Percentiles rank a stretch among this genome's conserved stretches.
phyloP scores from a whole-genome alignment of 2,329 filamentous ascomycete species.

The Diplodia sapinea region DNA sequence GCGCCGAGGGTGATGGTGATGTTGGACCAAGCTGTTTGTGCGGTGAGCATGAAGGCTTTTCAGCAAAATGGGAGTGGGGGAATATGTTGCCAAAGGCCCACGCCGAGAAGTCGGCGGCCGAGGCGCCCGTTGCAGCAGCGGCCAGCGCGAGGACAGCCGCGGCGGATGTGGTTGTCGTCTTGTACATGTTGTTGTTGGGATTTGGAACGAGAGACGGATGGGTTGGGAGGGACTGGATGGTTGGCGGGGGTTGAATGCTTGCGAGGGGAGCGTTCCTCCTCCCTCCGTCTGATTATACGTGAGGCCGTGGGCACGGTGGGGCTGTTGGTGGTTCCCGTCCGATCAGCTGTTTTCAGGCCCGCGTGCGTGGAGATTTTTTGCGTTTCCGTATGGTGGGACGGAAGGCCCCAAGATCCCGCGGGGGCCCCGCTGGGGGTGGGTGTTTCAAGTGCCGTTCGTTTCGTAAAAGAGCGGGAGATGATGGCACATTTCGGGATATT shows the following conservation, averaged over 20 bases:
- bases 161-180: not conserved
- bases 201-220: not conserved
- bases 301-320: not conserved
- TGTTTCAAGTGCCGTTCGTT: not conserved
- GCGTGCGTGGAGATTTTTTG: not conserved
- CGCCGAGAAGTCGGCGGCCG: constrained; percentile 17
- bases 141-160: constrained; percentile 7
- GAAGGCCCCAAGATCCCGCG: not conserved
- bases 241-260: not conserved
- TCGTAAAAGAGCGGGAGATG: not conserved
- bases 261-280: not conserved
- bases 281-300: too few relatives aligned
- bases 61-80: too few relatives aligned
- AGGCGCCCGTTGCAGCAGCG: not conserved
- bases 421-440: not conserved
- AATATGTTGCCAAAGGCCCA: constrained; percentile 31
- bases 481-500: not conserved
- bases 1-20: constrained; percentile 27
- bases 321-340: not conserved
- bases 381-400: not conserved
- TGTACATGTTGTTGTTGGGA: not conserved
- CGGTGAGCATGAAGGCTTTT: too few relatives aligned
- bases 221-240: not conserved
- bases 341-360: not conserved
- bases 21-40: constrained; percentile 20